These are phyloP conservation scores for Colletotrichum sp. DNA, from an alignment of 2,329 filamentous ascomycete species.

Conservation along the genomic window DNA sequence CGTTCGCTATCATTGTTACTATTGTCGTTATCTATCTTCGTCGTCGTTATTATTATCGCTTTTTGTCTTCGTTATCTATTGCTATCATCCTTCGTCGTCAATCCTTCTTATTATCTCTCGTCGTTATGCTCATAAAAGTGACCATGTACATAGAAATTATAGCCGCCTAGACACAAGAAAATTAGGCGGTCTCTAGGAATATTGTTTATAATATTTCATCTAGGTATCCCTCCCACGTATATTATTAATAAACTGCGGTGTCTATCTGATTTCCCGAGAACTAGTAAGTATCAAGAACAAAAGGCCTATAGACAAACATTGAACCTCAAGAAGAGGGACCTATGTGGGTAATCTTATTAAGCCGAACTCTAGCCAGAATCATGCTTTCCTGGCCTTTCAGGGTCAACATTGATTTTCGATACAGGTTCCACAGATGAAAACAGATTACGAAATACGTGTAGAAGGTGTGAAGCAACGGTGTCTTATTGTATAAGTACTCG, in stretches of 20 bases:
- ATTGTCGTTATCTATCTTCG: no score
- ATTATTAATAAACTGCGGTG: background rate
- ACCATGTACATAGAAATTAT: no score
- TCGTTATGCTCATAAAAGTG: no score
- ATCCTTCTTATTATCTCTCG: no score
- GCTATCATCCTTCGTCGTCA: no score
- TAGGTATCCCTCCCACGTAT: background rate
- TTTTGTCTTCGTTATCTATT: no score
- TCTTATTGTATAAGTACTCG: background rate
- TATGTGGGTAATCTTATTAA: background rate
- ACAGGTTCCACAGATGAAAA: background rate
- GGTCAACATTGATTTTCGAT: background rate
- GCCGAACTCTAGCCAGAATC: background rate
- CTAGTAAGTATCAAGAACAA: background rate
- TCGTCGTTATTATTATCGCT: no score
- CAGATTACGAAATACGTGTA: background rate
- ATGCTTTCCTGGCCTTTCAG: background rate
- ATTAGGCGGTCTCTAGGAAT: no score
- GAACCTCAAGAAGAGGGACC: background rate
- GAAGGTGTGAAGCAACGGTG: background rate
- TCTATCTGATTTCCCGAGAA: background rate
- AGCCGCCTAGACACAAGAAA: no score
- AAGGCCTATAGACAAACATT: background rate
- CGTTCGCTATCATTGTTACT: no score
- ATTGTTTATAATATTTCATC: background rate